Evolutionary conservation across 140 eudicot genomes (phyloP).

Genomic region (Stevia rebaudiana): DNA sequence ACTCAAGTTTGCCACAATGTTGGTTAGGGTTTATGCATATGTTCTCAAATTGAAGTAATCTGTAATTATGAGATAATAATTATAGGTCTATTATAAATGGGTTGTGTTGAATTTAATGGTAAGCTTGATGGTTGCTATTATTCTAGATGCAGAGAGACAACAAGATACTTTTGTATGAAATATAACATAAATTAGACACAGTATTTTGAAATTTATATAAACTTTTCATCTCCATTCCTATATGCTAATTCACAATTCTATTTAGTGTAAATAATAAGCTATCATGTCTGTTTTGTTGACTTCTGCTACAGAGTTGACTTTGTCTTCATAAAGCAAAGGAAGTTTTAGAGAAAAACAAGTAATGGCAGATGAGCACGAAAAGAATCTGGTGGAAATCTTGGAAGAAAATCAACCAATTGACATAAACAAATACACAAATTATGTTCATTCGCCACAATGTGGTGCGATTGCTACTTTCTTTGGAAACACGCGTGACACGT

Average conservation of each 20-base stretch:
- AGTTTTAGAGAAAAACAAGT: conserved; percentile 2
- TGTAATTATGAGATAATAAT: too few species aligned
- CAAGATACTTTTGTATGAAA: too few species aligned
- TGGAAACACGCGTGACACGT: conserved; percentile 85
- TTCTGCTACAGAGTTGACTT: conserved; percentile 10
- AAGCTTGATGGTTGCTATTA: too few species aligned
- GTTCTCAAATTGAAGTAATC: too few species aligned
- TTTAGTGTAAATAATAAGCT: not conserved
- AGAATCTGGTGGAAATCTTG: conserved; percentile 56
- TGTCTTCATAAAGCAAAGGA: not conserved
- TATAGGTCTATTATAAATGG: too few species aligned
- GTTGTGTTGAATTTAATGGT: too few species aligned
- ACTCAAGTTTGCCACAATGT: too few species aligned
- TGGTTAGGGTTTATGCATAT: too few species aligned
- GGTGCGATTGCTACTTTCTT: conserved; percentile 88
- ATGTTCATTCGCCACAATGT: conserved; percentile 62
- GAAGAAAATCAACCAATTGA: conserved; percentile 67
- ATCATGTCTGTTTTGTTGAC: conserved; percentile 2
- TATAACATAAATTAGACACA: too few species aligned
- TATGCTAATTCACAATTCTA: not conserved
- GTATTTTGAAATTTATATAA: too few species aligned
- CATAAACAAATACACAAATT: conserved; percentile 65
- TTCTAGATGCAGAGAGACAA: too few species aligned
- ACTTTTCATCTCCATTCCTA: not conserved
- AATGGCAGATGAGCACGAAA: conserved; percentile 61